A percentile compares a stretch with the other conserved stretches of the same genome.
Conservation (phyloP, 2,329 filamentous ascomycete species). For the Rhynchosporium agropyri region DNA sequence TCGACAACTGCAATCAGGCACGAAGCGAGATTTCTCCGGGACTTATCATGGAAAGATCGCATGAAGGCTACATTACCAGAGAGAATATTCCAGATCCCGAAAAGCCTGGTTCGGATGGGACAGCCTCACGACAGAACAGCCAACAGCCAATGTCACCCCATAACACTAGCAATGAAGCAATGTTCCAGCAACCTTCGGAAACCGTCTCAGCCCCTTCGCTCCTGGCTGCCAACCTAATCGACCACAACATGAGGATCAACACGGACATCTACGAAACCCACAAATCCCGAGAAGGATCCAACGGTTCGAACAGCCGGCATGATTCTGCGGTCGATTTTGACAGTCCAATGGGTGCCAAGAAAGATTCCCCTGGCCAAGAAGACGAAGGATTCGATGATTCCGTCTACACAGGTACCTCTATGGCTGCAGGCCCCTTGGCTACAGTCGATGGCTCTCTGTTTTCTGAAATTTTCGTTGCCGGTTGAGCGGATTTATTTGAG, state of each 20-base stretch:
- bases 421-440: neutral
- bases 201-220: too few relatives aligned
- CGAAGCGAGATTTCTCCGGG: neutral
- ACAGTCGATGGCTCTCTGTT: neutral
- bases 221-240: too few relatives aligned
- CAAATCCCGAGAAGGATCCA: neutral
- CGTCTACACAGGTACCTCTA: neutral
- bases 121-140: neutral
- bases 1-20: neutral
- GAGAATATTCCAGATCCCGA: neutral
- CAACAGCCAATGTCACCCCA: neutral
- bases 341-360: conserved; percentile 4
- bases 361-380: neutral
- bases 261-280: neutral
- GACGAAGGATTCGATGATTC: conserved; percentile 4
- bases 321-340: neutral
- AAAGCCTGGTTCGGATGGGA: neutral
- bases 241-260: neutral
- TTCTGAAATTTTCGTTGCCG: neutral
- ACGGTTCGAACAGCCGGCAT: neutral
- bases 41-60: neutral
- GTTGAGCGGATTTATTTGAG: too few relatives aligned
- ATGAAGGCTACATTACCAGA: neutral
- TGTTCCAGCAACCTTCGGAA: neutral
- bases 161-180: neutral